phyloP scores from a whole-genome alignment of 371 early-diverging fungal genomes.

The Syncephalastrum sp. region DNA sequence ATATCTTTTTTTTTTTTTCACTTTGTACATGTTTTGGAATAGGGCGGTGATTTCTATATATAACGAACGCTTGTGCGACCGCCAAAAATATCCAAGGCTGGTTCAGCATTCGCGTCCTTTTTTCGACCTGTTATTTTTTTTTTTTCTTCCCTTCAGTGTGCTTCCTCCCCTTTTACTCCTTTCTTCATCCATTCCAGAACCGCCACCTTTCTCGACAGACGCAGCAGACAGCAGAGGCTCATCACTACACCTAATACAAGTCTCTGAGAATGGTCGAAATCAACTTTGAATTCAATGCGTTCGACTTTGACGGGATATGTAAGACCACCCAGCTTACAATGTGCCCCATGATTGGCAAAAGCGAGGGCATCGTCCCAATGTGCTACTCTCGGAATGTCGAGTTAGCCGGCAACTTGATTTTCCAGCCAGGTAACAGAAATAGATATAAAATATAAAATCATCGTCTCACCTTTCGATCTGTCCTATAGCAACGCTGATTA shows the following conservation, averaged over 20 bases:
- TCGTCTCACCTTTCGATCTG: background rate
- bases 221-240: no score
- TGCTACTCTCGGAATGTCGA: slow-evolving; percentile 95
- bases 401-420: slow-evolving; percentile 72
- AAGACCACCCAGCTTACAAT: slow-evolving; percentile 74
- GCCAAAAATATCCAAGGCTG: no score
- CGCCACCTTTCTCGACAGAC: no score
- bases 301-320: slow-evolving; percentile 85
- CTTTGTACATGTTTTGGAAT: no score
- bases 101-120: no score
- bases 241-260: background rate
- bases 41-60: no score
- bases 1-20: no score
- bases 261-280: slow-evolving; percentile 34
- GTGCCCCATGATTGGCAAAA: slow-evolving; percentile 84
- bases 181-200: no score
- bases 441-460: background rate
- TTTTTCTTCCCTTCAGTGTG: no score
- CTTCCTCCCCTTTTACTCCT: no score
- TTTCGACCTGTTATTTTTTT: no score
- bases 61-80: no score
- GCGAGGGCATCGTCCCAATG: slow-evolving; percentile 79
- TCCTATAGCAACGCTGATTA: slow-evolving; percentile 63
- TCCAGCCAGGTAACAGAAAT: slow-evolving; percentile 76
- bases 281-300: slow-evolving; percentile 38